phyloP scores from a whole-genome alignment of 345 rosid species.

The Citrus medica region DNA sequence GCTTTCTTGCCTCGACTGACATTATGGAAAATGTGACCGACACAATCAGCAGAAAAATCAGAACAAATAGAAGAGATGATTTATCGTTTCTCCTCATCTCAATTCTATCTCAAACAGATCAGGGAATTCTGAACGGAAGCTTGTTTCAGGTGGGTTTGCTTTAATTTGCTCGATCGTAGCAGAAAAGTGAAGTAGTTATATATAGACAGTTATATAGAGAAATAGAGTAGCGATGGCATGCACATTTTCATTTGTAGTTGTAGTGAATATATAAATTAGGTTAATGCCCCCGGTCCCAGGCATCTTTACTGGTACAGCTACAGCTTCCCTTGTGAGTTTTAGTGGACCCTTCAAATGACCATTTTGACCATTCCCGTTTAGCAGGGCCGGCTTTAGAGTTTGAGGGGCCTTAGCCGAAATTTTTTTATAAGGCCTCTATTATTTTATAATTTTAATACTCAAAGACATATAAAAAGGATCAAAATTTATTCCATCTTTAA shows the following conservation, averaged over 20 bases:
- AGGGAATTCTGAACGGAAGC: not conserved
- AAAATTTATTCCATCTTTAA: no score
- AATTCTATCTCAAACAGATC: not conserved
- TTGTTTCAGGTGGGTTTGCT: not conserved
- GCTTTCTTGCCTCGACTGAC: conserved; percentile 47
- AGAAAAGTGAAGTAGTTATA: conserved; percentile 15
- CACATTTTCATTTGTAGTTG: not conserved
- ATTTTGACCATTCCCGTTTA: not conserved
- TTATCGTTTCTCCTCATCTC: conserved; percentile 29
- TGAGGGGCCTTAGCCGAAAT: no score
- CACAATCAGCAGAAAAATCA: conserved; percentile 11
- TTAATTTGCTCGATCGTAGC: conserved; percentile 11
- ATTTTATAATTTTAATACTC: no score
- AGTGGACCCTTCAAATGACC: conserved; percentile 1
- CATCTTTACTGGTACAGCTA: not conserved
- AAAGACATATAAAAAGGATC: no score
- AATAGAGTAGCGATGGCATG: not conserved
- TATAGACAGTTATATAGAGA: conserved; percentile 29
- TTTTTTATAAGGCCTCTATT: no score
- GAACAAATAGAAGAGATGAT: conserved; percentile 16
- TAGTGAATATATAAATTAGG: not conserved
- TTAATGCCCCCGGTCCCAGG: not conserved
- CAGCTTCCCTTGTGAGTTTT: not conserved
- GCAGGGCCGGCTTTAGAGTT: no score
- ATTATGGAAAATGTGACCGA: conserved; percentile 20